Base-by-base conservation (phyloP, 2,329 filamentous ascomycete species). In the Clarireedia paspali region DNA sequence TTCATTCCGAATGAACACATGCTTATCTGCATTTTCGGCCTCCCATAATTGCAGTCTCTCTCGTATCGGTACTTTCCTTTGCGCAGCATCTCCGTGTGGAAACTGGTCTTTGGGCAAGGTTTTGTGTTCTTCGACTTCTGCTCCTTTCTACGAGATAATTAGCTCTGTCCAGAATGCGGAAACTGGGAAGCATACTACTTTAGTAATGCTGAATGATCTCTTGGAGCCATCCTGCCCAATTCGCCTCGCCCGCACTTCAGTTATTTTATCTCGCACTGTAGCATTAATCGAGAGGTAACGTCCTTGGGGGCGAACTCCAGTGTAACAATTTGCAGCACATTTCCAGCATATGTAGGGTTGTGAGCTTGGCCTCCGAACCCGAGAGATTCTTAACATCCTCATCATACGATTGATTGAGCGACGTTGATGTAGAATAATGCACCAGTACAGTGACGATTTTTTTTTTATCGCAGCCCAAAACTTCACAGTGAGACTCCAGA, bases 61-160 rank as follows among this genome's bases (percentile, higher is more conserved):
- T 53, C 72, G 66, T 53, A 74, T 71, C 34, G 60, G 57, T 34
- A 53, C 1, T 10, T 42, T 42, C 39, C 12, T 12, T 34, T 4
- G 30, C 30, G 30, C 30, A 34, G 14, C 15, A 20, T 4, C 17
- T 42, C 15, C n/a, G 17, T n/a, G 15, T 20, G 40, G 45, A 26
- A 53, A 46, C 38, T 39, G 46, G 26, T 53, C 34, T 36, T 47
- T 34, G n/a, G 46, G 20, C n/a, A 50, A 48, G 42, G 47, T 44
- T 14, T 17, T 30, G 23, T 50, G 20, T 20, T 27, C 39, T 46
- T 47, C 34, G 27, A 53, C 38, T 52, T 57, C 49, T 20, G 47
- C 17, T 20, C 42, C 34, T 39, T 53, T 40, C 39, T 42, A 17
- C 9, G n/a, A n/a, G 5, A 20, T n/a, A 14, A 20, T 42, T 4